Evolutionary conservation across 2,329 filamentous ascomycete genomes (phyloP), one percentile per base, ranked within the genome.

Genomic region (Aschersonia sp.): DNA sequence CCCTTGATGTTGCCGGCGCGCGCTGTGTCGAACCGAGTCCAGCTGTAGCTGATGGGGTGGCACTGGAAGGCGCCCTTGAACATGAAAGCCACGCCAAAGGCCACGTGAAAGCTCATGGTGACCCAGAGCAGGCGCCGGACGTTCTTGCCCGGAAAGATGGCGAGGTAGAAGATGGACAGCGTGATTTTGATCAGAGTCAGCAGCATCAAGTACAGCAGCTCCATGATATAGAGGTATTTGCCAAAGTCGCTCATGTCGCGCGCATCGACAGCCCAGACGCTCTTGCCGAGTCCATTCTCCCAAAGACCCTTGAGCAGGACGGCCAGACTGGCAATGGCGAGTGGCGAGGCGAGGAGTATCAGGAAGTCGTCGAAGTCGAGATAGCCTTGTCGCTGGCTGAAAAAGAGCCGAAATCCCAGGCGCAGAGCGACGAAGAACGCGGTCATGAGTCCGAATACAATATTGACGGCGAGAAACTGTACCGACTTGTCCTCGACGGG

Each of bases 81-180:
- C 14, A 32, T 14, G 5, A 46, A 46, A 10, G 10, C 40, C 12
- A 46, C 30, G 37, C 45, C 37, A n/a, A 46, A 46, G 6, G 12
- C 4, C 4, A 46, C 5, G 14, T 47, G 48, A 30, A 49, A 47
- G 6, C 10, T 37, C 29, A 47, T 39, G 11, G 48, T 40, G 8
- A 6, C 39, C 45, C 41, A 49, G 11, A 42, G 41, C 30, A 49
- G n/a, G 9, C 46, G 37, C 7, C 48, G 37, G 9, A 46, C 32
- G 29, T 9, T 6, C 37, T 30, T 30, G 44, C 47, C 47, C 7
- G 44, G 44, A 31, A 46, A 46, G 12, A 48, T 48, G 32, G 44
- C 32, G 6, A 48, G 44, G 44, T 48, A 46, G 32, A 48, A 48
- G 9, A 46, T 30, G 14, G 47, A 46, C 8, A 51, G 45, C 45